Evolutionary conservation across 164 flowering plant genomes (phyloP), one percentile per base, ranked within the genome.

Genomic region (Liquidambar formosana): DNA sequence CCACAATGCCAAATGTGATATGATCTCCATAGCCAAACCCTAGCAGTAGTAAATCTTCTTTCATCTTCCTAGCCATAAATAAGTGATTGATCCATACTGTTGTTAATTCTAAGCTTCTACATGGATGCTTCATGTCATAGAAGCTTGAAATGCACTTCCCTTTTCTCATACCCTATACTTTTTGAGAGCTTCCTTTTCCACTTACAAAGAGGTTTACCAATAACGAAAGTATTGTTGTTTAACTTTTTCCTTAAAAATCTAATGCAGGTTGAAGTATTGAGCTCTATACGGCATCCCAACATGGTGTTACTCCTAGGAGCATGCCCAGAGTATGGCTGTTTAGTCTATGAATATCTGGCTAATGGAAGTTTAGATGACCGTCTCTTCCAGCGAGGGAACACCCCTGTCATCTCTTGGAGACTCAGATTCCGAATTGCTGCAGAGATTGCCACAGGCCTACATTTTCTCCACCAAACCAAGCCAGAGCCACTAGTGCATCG

Each of bases 401-500:
- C 83, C 0, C 80, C 82, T 12, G 73, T 74, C 18, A 73, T 87
- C 21, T 54, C 88, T 11, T 87, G 89, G 89, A 84, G 77, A 61
- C 67, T 72, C 45, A 76, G 91, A 73, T 82, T 87, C 71, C 75
- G 78, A 51, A 85, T 85, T 25, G 84, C 88, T 3, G 78, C 88
- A 21, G 89, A 87, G 75, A 84, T 87, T 16, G 88, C 84, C 44
- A 80, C 88, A 5, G 89, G 84, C 62, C 84, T 87, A 9, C 86
- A 79, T 56, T 85, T 82, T 71, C 84, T 87, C 52, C 91, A 87
- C 63, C 86, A 87, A 71, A 77, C 81, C 44, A 87, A 85, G 79
- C 91, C 91, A 19, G 91, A 87, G 65, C 91, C 91, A 6, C 69
- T 87, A 13, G 91, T 87, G 49, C 91, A 87, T 67, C 85, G 91